Evolutionary conservation across 768 basidiomycete species (phyloP), one percentile per base, ranked within the genome.

Genomic region (Suillus subluteus): DNA sequence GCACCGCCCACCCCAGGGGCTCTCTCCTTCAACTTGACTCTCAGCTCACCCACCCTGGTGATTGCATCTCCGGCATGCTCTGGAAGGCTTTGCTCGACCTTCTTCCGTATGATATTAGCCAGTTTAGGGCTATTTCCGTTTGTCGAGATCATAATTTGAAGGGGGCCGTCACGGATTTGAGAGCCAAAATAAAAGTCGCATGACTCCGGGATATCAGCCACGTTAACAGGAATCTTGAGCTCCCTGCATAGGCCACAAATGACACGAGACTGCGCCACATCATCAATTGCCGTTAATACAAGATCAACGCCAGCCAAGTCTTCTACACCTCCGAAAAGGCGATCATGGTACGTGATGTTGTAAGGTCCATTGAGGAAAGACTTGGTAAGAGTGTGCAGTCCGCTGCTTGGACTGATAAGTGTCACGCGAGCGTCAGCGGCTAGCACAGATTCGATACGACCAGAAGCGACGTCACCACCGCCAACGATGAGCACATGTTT

Each of bases 171-270:
- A 38, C 94, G 90, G 67, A 98, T 88, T 76, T 95, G 93, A 4
- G 94, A 92, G 61, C 98, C 98, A 80, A 99, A 99, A 82, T 96
- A 99, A 74, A 99, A 99, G 79, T 99, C 97, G 83, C 98, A 99
- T 52, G 90, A 87, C 54, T 92, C 88, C 3, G 98, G 98, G 67
- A 98, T 91, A 80, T 99, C 97, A 46, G 98, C 98, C 67, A 95
- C 95, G 78, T 99, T 99, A 64, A 97, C 91, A 8, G 96, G 95
- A 61, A 98, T 91, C 58, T 82, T 85, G 63, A 78, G 82, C 32
- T 84, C 81, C 64, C 95, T 81, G 71, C 91, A 92, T 71, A 90
- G 80, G 11, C 83, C 73, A 72, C 86, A 91, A 54, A 99, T 96
- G n/a, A 83, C 74, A 63, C 86, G 86, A 32, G 92, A 94, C 65